A percentile compares a stretch with the other conserved stretches of the same genome.
phyloP scores from a whole-genome alignment of 495 filamentous ascomycete species.

The Penicillium subrubescens region DNA sequence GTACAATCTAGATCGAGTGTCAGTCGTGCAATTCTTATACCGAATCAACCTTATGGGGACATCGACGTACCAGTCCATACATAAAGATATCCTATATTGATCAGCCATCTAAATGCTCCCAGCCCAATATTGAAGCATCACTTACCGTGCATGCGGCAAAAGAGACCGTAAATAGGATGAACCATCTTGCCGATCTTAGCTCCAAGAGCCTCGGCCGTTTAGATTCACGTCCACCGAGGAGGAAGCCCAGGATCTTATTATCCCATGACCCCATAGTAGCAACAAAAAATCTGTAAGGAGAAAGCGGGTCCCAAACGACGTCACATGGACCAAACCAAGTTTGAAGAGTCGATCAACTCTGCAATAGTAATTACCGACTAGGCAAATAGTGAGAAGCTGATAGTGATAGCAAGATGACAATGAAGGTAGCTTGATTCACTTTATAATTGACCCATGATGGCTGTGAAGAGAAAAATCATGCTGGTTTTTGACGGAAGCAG shows the following conservation, averaged over 20 bases:
- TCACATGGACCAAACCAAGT: slow-evolving; percentile 2
- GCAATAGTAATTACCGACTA: neutral
- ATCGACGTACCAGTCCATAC: slow-evolving; percentile 62
- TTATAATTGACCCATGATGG: neutral
- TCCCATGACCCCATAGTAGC: slow-evolving; percentile 14
- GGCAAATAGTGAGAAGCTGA: neutral
- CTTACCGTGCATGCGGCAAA: slow-evolving; percentile 28
- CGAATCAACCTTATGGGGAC: neutral
- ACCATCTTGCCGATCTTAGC: slow-evolving; percentile 31
- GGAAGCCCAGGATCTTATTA: slow-evolving; percentile 6
- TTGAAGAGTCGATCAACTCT: neutral
- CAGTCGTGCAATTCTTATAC: neutral
- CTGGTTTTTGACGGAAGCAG: neutral
- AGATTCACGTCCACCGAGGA: slow-evolving; percentile 6
- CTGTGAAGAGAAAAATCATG: neutral
- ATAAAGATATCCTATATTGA: slow-evolving; percentile 69
- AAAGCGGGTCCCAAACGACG: slow-evolving; percentile 5
- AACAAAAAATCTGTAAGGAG: neutral
- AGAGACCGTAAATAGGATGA: slow-evolving; percentile 31
- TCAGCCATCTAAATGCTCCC: slow-evolving; percentile 10
- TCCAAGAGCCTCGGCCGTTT: slow-evolving; percentile 27
- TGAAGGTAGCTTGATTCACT: neutral
- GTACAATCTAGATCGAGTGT: slow-evolving; percentile 58
- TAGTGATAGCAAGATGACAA: neutral
- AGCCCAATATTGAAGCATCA: neutral